These are phyloP conservation scores for Stylonectria norvegica DNA, from an alignment of 2,329 filamentous ascomycete genomes.

Conservation along the genomic window DNA sequence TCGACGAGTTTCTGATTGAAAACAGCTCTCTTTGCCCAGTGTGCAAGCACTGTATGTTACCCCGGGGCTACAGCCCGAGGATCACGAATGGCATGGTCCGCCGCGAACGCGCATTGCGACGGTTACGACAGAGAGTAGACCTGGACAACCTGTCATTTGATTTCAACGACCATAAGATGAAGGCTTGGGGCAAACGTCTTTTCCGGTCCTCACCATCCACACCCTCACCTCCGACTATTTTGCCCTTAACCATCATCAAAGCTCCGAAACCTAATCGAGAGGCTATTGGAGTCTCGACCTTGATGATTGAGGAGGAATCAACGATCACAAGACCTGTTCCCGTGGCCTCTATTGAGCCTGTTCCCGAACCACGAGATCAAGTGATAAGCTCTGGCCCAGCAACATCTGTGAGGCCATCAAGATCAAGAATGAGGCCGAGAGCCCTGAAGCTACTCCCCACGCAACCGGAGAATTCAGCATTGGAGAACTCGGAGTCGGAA, in stretches of 20 bases:
- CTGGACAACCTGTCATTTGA: conserved; percentile 37
- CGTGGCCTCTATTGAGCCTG: too few species aligned
- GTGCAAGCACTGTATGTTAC: conserved; percentile 82
- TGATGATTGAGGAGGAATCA: conserved; percentile 6
- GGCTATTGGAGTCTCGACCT: conserved; percentile 6
- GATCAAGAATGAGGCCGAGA: conserved; percentile 28
- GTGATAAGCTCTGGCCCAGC: too few species aligned
- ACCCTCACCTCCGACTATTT: conserved; percentile 10
- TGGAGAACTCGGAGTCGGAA: conserved; percentile 29
- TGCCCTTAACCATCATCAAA: conserved; percentile 28
- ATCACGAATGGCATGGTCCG: conserved; percentile 87
- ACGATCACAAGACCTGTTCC: conserved; percentile 1
- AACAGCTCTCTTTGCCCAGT: conserved; percentile 86
- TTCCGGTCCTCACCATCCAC: conserved; percentile 28
- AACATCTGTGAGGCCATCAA: conserved; percentile 15
- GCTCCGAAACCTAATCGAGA: conserved; percentile 15
- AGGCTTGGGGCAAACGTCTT: conserved; percentile 35
- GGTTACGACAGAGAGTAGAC: conserved; percentile 53
- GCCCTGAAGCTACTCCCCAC: conserved; percentile 35
- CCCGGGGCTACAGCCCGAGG: conserved; percentile 60
- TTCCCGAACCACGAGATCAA: conserved; percentile 9
- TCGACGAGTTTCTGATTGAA: conserved; percentile 75
- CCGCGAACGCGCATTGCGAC: conserved; percentile 67
- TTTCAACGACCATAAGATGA: conserved; percentile 33
- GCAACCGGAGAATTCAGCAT: conserved; percentile 35